phyloP scores from a whole-genome alignment of 306 rosid species.

The Argentina anserina region DNA sequence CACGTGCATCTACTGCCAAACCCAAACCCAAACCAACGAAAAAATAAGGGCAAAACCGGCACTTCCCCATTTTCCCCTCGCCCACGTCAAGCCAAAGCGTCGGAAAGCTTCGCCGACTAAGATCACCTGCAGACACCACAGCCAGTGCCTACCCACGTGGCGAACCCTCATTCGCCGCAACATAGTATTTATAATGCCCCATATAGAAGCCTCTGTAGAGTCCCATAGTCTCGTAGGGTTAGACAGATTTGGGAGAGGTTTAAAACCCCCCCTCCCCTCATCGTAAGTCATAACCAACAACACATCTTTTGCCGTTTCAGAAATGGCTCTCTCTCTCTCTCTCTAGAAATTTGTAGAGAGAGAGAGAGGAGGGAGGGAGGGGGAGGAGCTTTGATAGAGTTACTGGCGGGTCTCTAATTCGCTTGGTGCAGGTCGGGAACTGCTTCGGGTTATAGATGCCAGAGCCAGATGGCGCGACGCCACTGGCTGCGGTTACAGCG shows the following conservation, averaged over 20 bases:
- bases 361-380: background rate
- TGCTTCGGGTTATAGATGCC: conserved; percentile 22
- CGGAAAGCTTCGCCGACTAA: background rate
- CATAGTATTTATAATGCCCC: background rate
- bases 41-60: background rate
- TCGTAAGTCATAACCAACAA: background rate
- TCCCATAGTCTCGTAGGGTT: background rate
- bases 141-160: background rate
- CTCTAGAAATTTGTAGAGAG: background rate
- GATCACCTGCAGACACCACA: background rate
- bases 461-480: background rate
- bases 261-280: background rate
- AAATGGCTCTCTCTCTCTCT: background rate
- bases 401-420: conserved; percentile 91
- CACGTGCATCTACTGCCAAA: background rate
- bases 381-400: conserved; percentile 23
- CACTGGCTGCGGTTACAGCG: conserved; percentile 2
- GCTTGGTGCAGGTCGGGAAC: conserved; percentile 99
- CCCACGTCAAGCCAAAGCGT: background rate
- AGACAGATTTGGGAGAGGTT: background rate
- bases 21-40: too few species aligned
- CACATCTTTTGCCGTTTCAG: background rate
- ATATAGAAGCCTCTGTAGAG: background rate
- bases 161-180: background rate
- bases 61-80: background rate